A percentile compares a stretch with the other conserved stretches of the same genome.
These are phyloP conservation scores for Lasiodiplodia hormozganensis DNA, from an alignment of 2,329 filamentous ascomycete genomes.

Conservation along the genomic window DNA sequence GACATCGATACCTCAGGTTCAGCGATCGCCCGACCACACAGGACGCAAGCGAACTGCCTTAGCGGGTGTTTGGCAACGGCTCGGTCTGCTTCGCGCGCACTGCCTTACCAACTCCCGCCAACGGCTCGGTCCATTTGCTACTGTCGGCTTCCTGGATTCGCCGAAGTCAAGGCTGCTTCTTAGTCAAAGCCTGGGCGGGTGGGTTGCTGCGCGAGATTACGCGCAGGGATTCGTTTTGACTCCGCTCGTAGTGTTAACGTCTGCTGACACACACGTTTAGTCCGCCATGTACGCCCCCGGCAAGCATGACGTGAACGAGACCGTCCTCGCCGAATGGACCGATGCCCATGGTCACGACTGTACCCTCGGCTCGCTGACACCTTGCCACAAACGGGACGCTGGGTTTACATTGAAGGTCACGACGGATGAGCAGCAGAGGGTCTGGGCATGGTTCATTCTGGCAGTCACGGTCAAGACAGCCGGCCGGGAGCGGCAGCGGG, in stretches of 20 bases:
- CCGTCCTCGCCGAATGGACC: neutral
- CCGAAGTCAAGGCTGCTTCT: slow-evolving; percentile 1
- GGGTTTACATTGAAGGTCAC: neutral
- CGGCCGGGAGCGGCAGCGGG: neutral
- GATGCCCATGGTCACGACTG: neutral
- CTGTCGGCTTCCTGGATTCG: neutral
- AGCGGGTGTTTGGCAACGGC: neutral
- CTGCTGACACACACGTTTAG: neutral
- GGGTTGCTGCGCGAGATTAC: neutral
- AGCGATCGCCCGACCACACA: neutral
- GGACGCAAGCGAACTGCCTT: neutral
- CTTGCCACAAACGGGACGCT: neutral
- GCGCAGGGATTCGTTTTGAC: neutral
- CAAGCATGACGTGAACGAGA: neutral
- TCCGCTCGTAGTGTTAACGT: neutral
- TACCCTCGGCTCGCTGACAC: neutral
- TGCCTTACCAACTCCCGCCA: neutral
- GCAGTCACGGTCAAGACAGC: neutral
- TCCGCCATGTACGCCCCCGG: neutral
- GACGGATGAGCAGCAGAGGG: neutral
- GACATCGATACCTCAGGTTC: neutral
- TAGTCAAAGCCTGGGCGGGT: slow-evolving; percentile 3
- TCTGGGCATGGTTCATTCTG: neutral
- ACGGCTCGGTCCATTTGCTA: neutral
- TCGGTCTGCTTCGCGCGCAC: neutral